These are phyloP conservation scores for Colletotrichum godetiae DNA, from an alignment of 2,329 filamentous ascomycete genomes.

Conservation along the genomic window DNA sequence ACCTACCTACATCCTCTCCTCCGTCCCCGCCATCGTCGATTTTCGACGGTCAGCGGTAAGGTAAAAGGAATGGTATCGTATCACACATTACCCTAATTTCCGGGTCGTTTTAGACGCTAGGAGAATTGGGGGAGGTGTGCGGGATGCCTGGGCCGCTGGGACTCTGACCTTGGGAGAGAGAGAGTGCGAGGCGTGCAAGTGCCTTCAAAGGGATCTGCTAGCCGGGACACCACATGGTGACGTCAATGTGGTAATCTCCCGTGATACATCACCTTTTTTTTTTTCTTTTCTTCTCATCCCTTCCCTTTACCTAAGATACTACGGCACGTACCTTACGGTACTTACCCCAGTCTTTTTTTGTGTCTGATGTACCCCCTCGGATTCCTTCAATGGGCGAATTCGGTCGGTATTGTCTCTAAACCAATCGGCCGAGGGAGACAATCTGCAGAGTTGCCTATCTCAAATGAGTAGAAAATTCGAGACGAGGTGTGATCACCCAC, in stretches of 20 bases:
- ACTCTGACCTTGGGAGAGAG: neutral
- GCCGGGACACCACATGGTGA: conserved; percentile 29
- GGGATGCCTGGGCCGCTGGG: neutral
- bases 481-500: neutral
- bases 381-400: neutral
- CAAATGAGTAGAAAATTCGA: neutral
- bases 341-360: neutral
- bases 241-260: conserved; percentile 31
- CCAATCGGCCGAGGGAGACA: neutral
- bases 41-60: neutral
- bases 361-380: neutral
- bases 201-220: conserved; percentile 21
- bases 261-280: conserved; percentile 22
- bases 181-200: conserved; percentile 1
- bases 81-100: conserved; percentile 9
- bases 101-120: neutral
- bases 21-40: conserved; percentile 9
- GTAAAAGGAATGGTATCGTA: neutral
- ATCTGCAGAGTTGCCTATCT: neutral
- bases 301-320: neutral
- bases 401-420: neutral
- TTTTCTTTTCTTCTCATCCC: neutral
- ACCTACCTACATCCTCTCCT: no score
- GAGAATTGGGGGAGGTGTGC: conserved; percentile 1
- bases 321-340: neutral